Conservation (phyloP, 352 stramenopile species). For the Phytophthora syringae region DNA sequence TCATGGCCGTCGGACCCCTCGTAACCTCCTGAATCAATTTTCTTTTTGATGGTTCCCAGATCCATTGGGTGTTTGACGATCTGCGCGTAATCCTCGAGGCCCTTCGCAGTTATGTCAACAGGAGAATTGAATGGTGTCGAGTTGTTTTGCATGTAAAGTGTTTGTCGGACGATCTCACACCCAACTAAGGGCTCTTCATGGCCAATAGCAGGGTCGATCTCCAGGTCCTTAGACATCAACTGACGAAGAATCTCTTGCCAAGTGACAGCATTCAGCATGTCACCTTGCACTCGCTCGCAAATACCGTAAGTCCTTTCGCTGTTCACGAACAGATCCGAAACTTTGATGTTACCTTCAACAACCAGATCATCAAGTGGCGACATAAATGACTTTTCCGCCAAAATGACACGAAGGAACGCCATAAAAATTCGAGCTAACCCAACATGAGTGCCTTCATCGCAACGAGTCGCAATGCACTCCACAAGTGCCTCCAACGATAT, state of each 20-base stretch:
- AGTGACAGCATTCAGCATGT: constrained; percentile 80
- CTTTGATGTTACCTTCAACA: constrained; percentile 82
- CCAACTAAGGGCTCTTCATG: constrained; percentile 76
- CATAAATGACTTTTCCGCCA: constrained; percentile 83
- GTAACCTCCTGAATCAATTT: constrained; percentile 77
- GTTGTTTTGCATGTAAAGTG: constrained; percentile 84
- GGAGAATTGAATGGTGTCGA: constrained; percentile 83
- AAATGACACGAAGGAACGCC: constrained; percentile 70
- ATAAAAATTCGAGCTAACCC: constrained; percentile 75
- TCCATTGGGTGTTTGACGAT: constrained; percentile 92
- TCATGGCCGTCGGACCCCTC: constrained; percentile 64
- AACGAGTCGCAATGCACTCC: constrained; percentile 53
- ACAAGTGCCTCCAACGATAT: constrained; percentile 71
- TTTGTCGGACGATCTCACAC: constrained; percentile 83
- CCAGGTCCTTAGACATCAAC: constrained; percentile 82
- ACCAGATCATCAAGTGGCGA: constrained; percentile 77
- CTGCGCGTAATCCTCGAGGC: constrained; percentile 87
- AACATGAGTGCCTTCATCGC: constrained; percentile 51
- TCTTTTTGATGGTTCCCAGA: constrained; percentile 87
- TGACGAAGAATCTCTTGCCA: constrained; percentile 88
- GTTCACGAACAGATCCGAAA: constrained; percentile 79
- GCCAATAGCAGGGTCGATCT: constrained; percentile 75
- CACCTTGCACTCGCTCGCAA: constrained; percentile 68
- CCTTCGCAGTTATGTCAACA: constrained; percentile 80
- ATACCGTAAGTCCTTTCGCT: constrained; percentile 79